Percentiles rank a stretch among this genome's conserved stretches.
phyloP scores from a whole-genome alignment of 768 basidiomycete species.

The Pulveroboletus frians region DNA sequence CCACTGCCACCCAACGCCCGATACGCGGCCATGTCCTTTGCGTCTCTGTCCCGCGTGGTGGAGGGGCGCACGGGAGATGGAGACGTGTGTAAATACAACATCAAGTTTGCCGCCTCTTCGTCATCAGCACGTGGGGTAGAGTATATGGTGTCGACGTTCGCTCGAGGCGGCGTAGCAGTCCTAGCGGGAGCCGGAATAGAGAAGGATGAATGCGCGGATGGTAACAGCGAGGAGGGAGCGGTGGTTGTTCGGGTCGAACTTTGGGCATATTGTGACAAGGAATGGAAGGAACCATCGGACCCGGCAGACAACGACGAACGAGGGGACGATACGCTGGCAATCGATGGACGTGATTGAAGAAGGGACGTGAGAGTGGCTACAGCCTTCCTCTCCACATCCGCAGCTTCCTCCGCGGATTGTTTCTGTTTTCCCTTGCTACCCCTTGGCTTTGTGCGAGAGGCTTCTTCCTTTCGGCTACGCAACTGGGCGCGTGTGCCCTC shows the following conservation, averaged over 20 bases:
- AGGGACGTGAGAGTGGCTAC: slow-evolving; percentile 75
- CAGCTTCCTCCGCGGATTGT: slow-evolving; percentile 29
- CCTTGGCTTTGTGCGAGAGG: slow-evolving; percentile 31
- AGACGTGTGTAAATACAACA: slow-evolving; percentile 80
- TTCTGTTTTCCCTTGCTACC: slow-evolving; percentile 50
- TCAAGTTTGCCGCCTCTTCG: slow-evolving; percentile 76
- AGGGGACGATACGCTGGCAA: slow-evolving; percentile 60
- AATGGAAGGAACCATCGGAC: slow-evolving; percentile 62
- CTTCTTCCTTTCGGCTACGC: slow-evolving; percentile 40
- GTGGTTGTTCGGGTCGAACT: slow-evolving; percentile 56
- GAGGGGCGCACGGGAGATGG: slow-evolving; percentile 70
- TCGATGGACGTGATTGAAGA: slow-evolving; percentile 59
- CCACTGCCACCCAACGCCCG: slow-evolving; percentile 47
- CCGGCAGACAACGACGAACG: slow-evolving; percentile 66
- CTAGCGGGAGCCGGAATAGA: slow-evolving; percentile 18
- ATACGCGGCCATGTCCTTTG: slow-evolving; percentile 52
- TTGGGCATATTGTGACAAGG: slow-evolving; percentile 61
- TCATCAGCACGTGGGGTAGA: slow-evolving; percentile 59
- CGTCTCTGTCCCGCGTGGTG: slow-evolving; percentile 41
- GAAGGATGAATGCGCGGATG: slow-evolving; percentile 39
- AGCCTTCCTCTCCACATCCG: slow-evolving; percentile 74
- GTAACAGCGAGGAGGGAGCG: slow-evolving; percentile 35
- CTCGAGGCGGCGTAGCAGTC: slow-evolving; percentile 35
- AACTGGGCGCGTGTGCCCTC: slow-evolving; percentile 44
- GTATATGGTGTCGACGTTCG: slow-evolving; percentile 32